These are phyloP conservation scores for Durusdinium trenchii DNA, from an alignment of 73 alveolate species.

Conservation along the genomic window DNA sequence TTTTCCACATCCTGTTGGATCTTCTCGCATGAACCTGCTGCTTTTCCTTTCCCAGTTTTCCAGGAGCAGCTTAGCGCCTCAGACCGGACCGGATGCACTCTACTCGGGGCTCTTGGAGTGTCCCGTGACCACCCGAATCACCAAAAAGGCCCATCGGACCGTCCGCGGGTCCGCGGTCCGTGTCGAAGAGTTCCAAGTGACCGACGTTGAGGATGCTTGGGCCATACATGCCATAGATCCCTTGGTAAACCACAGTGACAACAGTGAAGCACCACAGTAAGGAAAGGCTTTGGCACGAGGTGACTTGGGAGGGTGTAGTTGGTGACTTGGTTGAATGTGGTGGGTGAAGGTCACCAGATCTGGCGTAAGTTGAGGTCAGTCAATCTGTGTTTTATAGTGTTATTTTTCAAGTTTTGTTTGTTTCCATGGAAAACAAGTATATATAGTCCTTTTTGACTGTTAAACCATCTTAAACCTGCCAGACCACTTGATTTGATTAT, in stretches of 20 bases:
- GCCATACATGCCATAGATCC: no score
- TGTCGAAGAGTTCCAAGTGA: no score
- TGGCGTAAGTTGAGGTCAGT: no score
- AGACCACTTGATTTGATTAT: background rate
- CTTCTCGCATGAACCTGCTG: background rate
- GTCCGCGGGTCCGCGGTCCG: background rate
- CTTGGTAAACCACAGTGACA: no score
- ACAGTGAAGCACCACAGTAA: no score
- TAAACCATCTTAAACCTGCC: background rate
- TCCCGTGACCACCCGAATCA: conserved; percentile 87
- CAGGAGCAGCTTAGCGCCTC: conserved; percentile 61
- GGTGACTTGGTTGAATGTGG: no score
- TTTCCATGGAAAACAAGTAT: background rate
- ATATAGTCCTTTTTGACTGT: background rate
- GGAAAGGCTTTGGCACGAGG: no score
- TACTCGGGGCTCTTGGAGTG: conserved; percentile 89
- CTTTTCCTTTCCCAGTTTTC: background rate
- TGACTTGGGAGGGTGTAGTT: no score
- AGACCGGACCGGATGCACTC: conserved; percentile 58
- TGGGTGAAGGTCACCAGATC: no score
- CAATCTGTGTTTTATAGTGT: no score
- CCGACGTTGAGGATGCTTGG: no score
- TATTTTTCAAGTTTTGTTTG: background rate
- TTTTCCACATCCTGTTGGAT: background rate
- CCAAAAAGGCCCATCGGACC: conserved; percentile 30